phyloP scores from a whole-genome alignment of 495 filamentous ascomycete species.

The Penicillium ucsense region DNA sequence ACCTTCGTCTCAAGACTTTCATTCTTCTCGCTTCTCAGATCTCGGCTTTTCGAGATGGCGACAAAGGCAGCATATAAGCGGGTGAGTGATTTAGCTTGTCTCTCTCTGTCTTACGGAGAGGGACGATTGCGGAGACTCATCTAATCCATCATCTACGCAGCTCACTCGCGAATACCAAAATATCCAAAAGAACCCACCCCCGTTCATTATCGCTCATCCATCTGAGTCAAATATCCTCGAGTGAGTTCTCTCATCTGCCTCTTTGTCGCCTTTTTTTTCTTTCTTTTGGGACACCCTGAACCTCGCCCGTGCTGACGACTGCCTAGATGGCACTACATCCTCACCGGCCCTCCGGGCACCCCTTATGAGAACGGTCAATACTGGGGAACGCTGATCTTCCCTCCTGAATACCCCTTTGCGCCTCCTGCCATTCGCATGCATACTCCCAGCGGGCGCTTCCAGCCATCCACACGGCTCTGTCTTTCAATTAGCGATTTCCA shows the following conservation, averaged over 20 bases:
- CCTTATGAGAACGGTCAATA: conserved; percentile 95
- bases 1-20: not conserved
- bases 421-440: conserved; percentile 98
- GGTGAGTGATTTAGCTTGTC: conserved; percentile 39
- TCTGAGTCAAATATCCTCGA: conserved; percentile 94
- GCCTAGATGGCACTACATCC: conserved; percentile 92
- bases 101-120: too few relatives aligned
- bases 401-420: conserved; percentile 92
- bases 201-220: conserved; percentile 88
- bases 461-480: conserved; percentile 82
- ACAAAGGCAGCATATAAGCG: conserved; percentile 76
- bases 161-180: conserved; percentile 90
- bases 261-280: not conserved
- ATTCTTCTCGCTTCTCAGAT: not conserved
- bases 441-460: conserved; percentile 91
- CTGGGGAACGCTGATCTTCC: conserved; percentile 95
- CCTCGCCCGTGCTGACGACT: not conserved
- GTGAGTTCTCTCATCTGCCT: conserved; percentile 31
- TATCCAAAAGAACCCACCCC: conserved; percentile 85
- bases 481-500: conserved; percentile 96
- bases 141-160: conserved; percentile 32
- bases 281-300: too few relatives aligned
- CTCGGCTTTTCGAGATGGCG: conserved; percentile 49
- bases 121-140: not conserved
- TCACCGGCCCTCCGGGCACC: conserved; percentile 89